These are phyloP conservation scores for Elsinoe perseae DNA, from an alignment of 2,329 filamentous ascomycete genomes.

Conservation along the genomic window DNA sequence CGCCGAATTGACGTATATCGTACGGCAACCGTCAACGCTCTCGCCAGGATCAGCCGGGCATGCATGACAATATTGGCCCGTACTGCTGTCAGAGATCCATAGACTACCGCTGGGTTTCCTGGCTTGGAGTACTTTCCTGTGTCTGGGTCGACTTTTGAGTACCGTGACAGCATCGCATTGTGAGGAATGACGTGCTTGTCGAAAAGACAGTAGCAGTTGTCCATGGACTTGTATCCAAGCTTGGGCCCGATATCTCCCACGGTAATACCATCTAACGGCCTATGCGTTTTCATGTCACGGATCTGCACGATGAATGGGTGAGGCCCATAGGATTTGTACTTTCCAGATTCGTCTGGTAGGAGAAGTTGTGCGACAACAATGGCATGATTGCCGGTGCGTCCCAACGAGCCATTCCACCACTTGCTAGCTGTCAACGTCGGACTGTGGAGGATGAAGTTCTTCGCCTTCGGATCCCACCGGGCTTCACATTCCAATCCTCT, in stretches of 20 bases:
- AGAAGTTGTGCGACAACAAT: constrained; percentile 48
- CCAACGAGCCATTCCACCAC: constrained; percentile 50
- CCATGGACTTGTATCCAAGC: constrained; percentile 47
- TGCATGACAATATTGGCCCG: constrained; percentile 43
- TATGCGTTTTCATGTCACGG: constrained; percentile 41
- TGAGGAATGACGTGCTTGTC: constrained; percentile 41
- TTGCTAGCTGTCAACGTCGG: constrained; percentile 47
- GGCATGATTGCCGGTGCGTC: constrained; percentile 48
- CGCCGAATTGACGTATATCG: constrained; percentile 43
- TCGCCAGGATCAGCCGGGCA: constrained; percentile 44
- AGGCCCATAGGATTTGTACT: constrained; percentile 41
- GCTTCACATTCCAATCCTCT: constrained; percentile 43
- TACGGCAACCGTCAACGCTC: constrained; percentile 47
- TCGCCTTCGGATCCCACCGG: constrained; percentile 38
- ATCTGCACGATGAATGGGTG: constrained; percentile 49
- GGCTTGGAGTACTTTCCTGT: constrained; percentile 40
- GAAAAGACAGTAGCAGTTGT: constrained; percentile 49
- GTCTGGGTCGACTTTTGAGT: constrained; percentile 41
- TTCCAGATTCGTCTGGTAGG: constrained; percentile 30
- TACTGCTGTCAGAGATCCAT: constrained; percentile 44
- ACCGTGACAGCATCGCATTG: constrained; percentile 43
- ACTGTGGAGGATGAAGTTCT: constrained; percentile 45
- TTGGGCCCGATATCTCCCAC: constrained; percentile 51
- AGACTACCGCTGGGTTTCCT: constrained; percentile 43
- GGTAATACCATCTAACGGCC: constrained; percentile 41